Percentiles rank a stretch among this genome's conserved stretches.
phyloP scores from a whole-genome alignment of 768 basidiomycete species.

The Plicaturopsis crispa region DNA sequence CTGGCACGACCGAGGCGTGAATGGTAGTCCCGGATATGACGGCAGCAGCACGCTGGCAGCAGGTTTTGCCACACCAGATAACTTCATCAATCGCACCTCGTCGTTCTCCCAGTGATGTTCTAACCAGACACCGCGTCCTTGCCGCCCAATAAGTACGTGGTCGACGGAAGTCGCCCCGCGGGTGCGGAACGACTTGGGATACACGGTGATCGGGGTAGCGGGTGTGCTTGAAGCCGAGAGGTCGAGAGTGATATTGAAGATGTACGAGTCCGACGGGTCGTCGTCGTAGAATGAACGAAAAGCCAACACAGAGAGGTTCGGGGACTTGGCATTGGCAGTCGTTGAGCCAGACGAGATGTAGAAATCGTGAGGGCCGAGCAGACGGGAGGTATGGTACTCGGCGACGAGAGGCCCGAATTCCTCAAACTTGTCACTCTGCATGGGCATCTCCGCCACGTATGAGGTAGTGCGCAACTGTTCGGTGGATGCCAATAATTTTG shows the following conservation, averaged over 20 bases:
- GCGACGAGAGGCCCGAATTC: slow-evolving; percentile 13
- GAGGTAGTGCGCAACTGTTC: no score
- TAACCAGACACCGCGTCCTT: slow-evolving; percentile 50
- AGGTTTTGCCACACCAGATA: slow-evolving; percentile 1
- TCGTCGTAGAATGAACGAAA: no score
- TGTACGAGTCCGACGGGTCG: neutral
- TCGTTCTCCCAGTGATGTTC: slow-evolving; percentile 43
- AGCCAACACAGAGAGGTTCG: no score
- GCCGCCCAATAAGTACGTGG: slow-evolving; percentile 34
- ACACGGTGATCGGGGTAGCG: slow-evolving; percentile 4
- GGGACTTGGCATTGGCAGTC: no score
- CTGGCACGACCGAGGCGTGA: slow-evolving; percentile 36
- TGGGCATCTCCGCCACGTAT: slow-evolving; percentile 1
- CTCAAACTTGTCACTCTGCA: slow-evolving; percentile 8
- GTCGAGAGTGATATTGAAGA: no score
- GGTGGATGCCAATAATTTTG: slow-evolving; percentile 7
- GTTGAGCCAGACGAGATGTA: neutral
- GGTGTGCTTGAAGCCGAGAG: no score
- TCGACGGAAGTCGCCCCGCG: no score
- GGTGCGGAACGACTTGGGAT: no score
- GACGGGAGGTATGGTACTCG: slow-evolving; percentile 5
- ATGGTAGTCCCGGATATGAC: slow-evolving; percentile 40
- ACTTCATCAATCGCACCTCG: slow-evolving; percentile 40
- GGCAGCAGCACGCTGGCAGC: slow-evolving; percentile 33
- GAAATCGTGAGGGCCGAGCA: slow-evolving; percentile 3